Percentiles rank a stretch among this genome's conserved stretches.
phyloP scores from a whole-genome alignment of 2,329 filamentous ascomycete genomes.

The Aotearoamyces nothofagi region DNA sequence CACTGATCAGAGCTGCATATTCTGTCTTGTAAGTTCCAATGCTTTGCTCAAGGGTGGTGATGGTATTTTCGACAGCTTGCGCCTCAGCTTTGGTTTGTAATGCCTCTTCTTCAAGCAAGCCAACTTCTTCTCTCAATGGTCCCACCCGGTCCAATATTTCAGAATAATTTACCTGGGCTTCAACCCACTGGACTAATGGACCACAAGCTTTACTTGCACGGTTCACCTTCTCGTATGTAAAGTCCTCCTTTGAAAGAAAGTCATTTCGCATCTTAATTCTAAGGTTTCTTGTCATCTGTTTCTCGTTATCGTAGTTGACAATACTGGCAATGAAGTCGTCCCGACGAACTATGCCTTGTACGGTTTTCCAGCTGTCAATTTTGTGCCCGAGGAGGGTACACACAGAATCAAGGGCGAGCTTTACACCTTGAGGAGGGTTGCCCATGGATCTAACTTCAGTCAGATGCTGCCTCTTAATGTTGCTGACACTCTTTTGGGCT shows the following conservation, averaged over 20 bases:
- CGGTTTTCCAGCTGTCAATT: slow-evolving; percentile 78
- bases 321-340: slow-evolving; percentile 98
- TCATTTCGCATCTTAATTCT: slow-evolving; percentile 84
- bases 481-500: slow-evolving; percentile 91
- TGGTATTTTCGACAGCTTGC: slow-evolving; percentile 78
- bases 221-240: slow-evolving; percentile 92
- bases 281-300: slow-evolving; percentile 74
- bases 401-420: slow-evolving; percentile 87
- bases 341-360: slow-evolving; percentile 73
- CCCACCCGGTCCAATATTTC: slow-evolving; percentile 91
- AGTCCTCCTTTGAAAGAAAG: slow-evolving; percentile 84
- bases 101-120: slow-evolving; percentile 72
- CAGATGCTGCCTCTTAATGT: slow-evolving; percentile 94
- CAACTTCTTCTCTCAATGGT: slow-evolving; percentile 80
- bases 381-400: slow-evolving; percentile 89
- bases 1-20: slow-evolving; percentile 89
- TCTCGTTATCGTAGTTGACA: slow-evolving; percentile 91
- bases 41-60: slow-evolving; percentile 69
- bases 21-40: slow-evolving; percentile 93
- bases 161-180: slow-evolving; percentile 95
- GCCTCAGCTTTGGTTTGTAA: slow-evolving; percentile 88
- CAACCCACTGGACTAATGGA: slow-evolving; percentile 91
- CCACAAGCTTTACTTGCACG: slow-evolving; percentile 94
- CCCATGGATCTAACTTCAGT: slow-evolving; percentile 97
- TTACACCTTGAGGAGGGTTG: slow-evolving; percentile 79